These are phyloP conservation scores for Russula olivacea DNA, from an alignment of 768 basidiomycete species.

Conservation along the genomic window DNA sequence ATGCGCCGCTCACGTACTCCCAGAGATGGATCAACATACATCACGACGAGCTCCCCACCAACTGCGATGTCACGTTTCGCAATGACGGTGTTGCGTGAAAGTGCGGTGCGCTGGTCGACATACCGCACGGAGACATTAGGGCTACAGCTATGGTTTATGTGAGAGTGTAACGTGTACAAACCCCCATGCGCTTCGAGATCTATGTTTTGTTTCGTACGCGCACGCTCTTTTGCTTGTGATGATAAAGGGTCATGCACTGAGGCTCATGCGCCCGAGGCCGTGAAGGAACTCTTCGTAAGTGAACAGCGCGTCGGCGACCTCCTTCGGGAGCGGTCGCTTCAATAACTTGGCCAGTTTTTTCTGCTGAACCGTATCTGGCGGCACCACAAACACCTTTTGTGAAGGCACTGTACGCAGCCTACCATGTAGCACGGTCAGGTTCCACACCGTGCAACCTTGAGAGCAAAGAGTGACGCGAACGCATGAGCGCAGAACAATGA, in stretches of 20 bases:
- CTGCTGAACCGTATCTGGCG: conserved; percentile 43
- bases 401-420: conserved; percentile 53
- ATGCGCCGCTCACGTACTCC: conserved; percentile 41
- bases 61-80: conserved; percentile 55
- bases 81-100: conserved; percentile 70
- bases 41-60: conserved; percentile 72
- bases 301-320: conserved; percentile 57
- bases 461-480: too few species aligned
- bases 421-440: conserved; percentile 64
- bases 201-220: conserved; percentile 26
- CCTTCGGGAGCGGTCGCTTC: conserved; percentile 42
- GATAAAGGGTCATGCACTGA: conserved; percentile 48
- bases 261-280: conserved; percentile 69
- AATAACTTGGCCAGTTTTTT: conserved; percentile 55
- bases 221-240: not conserved
- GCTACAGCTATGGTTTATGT: conserved; percentile 79
- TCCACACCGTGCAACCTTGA: conserved; percentile 38
- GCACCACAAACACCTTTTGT: conserved; percentile 59
- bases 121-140: conserved; percentile 80
- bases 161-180: conserved; percentile 78
- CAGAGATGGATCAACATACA: conserved; percentile 70
- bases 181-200: conserved; percentile 85
- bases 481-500: conserved; percentile 2
- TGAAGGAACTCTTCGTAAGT: conserved; percentile 70
- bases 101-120: conserved; percentile 59